Conservation (phyloP, 2,329 filamentous ascomycete species). For the Aspergillus neotritici region DNA sequence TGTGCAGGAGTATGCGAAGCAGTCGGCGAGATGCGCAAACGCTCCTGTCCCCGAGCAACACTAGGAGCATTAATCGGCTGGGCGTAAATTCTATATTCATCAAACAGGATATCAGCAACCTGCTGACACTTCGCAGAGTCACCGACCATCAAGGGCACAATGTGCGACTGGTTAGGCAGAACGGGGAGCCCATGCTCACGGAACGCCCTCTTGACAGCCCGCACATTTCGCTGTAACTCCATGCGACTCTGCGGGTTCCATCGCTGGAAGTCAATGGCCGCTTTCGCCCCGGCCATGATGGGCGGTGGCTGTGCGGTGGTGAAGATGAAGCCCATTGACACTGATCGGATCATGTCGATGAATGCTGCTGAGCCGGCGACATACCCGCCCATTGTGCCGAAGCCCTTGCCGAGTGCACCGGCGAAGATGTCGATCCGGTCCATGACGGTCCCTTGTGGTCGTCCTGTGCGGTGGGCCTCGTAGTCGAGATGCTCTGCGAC, state of each 20-base stretch:
- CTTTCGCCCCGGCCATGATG: conserved; percentile 88
- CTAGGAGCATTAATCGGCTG: conserved; percentile 99
- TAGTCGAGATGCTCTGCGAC: conserved; percentile 97
- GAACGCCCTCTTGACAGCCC: conserved; percentile 83
- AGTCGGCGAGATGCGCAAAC: conserved; percentile 90
- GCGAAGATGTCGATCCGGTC: conserved; percentile 98
- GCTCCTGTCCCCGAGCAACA: conserved; percentile 94
- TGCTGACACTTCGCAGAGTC: conserved; percentile 88
- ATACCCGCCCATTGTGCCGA: conserved; percentile 95
- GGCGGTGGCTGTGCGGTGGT: conserved; percentile 93
- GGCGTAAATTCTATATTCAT: conserved; percentile 90
- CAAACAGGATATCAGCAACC: conserved; percentile 85
- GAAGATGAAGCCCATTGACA: conserved; percentile 97
- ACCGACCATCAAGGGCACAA: conserved; percentile 87
- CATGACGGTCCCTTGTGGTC: conserved; percentile 71
- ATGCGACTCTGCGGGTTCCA: conserved; percentile 76
- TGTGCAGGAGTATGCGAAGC: conserved; percentile 82
- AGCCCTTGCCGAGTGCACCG: conserved; percentile 93
- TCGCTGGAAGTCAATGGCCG: conserved; percentile 92
- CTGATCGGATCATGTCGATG: conserved; percentile 86
- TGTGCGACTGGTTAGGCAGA: conserved; percentile 96
- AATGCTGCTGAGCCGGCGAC: conserved; percentile 84
- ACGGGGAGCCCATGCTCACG: conserved; percentile 80
- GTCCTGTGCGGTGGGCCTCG: conserved; percentile 63
- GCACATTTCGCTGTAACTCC: conserved; percentile 93